Evolutionary conservation across 768 basidiomycete species (phyloP).

Genomic region (Lenzites betulinus): DNA sequence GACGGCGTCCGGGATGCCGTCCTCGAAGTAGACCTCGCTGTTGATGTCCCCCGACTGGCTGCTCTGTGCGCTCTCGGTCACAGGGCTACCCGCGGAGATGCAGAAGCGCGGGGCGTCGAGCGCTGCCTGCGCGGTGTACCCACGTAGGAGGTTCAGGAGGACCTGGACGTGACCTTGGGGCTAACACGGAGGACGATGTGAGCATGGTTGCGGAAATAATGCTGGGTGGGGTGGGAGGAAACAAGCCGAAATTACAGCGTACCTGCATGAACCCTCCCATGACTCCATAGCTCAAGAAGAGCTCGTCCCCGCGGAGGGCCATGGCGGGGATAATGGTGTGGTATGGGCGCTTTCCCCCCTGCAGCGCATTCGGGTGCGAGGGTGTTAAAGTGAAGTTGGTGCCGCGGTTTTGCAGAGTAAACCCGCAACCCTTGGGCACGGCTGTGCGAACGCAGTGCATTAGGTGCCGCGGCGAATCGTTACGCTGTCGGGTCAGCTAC

Average conservation of each 20-base stretch:
- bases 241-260: background rate
- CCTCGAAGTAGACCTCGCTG: slow-evolving; percentile 89
- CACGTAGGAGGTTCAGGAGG: slow-evolving; percentile 84
- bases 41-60: slow-evolving; percentile 65
- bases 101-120: slow-evolving; percentile 96
- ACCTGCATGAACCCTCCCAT: slow-evolving; percentile 94
- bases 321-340: slow-evolving; percentile 95
- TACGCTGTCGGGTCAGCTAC: background rate
- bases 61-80: slow-evolving; percentile 47
- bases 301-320: slow-evolving; percentile 73
- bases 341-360: slow-evolving; percentile 86
- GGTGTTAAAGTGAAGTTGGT: slow-evolving; percentile 78
- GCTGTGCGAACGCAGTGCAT: slow-evolving; percentile 44
- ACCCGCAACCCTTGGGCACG: slow-evolving; percentile 91
- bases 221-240: background rate
- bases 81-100: slow-evolving; percentile 83
- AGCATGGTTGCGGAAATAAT: background rate
- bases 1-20: slow-evolving; percentile 65
- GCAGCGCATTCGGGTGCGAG: slow-evolving; percentile 82
- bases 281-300: slow-evolving; percentile 88
- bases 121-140: slow-evolving; percentile 84
- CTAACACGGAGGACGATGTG: slow-evolving; percentile 38
- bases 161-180: slow-evolving; percentile 98
- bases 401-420: slow-evolving; percentile 95
- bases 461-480: background rate